phyloP scores from a whole-genome alignment of 495 filamentous ascomycete species.

The Hypoxylon subgilvum region DNA sequence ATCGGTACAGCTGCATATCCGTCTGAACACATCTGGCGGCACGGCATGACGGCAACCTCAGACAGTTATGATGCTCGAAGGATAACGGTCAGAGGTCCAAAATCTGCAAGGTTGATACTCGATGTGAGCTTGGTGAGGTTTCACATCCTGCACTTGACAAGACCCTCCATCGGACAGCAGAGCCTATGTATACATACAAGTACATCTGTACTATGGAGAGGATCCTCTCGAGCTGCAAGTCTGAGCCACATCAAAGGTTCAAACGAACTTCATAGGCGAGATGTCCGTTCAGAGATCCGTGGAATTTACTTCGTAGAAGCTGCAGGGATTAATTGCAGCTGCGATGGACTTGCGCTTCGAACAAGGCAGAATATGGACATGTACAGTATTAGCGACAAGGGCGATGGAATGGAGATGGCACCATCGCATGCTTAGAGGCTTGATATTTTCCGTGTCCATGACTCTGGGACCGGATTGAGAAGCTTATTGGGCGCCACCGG shows the following conservation, averaged over 20 bases:
- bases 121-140: conserved; percentile 6
- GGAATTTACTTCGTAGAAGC: not conserved
- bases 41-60: not conserved
- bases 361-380: not conserved
- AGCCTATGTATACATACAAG: too few species aligned
- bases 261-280: not conserved
- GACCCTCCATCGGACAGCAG: not conserved
- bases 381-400: not conserved
- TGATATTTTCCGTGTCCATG: conserved; percentile 32
- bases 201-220: too few species aligned
- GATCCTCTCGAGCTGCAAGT: not conserved
- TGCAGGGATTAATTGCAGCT: not conserved
- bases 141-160: conserved; percentile 1
- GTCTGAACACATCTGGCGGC: not conserved
- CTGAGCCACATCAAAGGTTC: not conserved
- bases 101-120: conserved; percentile 1
- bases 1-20: not conserved
- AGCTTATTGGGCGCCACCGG: conserved; percentile 30
- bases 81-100: not conserved
- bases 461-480: conserved; percentile 24
- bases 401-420: not conserved
- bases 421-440: conserved; percentile 16
- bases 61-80: not conserved
- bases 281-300: not conserved
- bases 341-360: not conserved